Evolutionary conservation across 2,329 filamentous ascomycete genomes (phyloP).

Genomic region (Monilinia fructicola): DNA sequence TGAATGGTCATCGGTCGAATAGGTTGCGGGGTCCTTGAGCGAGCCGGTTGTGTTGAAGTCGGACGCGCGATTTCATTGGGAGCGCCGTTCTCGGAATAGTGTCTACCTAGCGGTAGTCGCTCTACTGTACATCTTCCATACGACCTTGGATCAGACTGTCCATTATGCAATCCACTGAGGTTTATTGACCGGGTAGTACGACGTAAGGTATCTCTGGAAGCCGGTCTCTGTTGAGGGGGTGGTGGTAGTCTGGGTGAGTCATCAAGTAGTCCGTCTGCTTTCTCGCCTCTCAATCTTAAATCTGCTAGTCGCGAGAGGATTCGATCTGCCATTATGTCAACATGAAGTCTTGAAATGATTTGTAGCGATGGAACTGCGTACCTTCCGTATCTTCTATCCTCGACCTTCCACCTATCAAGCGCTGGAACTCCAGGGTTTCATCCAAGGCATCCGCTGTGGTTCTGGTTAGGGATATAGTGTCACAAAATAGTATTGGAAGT

Average conservation of each 20-base stretch:
- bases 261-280: neutral
- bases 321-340: neutral
- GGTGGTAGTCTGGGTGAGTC: neutral
- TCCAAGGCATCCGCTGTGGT: conserved; percentile 16
- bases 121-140: conserved; percentile 12
- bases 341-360: neutral
- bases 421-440: conserved; percentile 8
- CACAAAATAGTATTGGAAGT: neutral
- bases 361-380: neutral
- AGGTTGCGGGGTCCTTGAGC: conserved; percentile 9
- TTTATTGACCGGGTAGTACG: conserved; percentile 6
- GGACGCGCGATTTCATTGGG: neutral
- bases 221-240: neutral
- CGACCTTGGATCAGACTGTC: conserved; percentile 10
- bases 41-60: neutral
- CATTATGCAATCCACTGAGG: conserved; percentile 5
- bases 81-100: neutral
- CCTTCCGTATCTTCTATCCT: conserved; percentile 4
- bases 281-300: neutral
- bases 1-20: neutral
- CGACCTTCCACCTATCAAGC: neutral
- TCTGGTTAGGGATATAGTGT: neutral
- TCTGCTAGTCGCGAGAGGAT: conserved; percentile 3
- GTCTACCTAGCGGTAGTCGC: neutral
- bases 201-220: conserved; percentile 5